A percentile compares a stretch with the other conserved stretches of the same genome.
These are phyloP conservation scores for Aschersonia sp. DNA, from an alignment of 2,329 filamentous ascomycete genomes.

Conservation along the genomic window DNA sequence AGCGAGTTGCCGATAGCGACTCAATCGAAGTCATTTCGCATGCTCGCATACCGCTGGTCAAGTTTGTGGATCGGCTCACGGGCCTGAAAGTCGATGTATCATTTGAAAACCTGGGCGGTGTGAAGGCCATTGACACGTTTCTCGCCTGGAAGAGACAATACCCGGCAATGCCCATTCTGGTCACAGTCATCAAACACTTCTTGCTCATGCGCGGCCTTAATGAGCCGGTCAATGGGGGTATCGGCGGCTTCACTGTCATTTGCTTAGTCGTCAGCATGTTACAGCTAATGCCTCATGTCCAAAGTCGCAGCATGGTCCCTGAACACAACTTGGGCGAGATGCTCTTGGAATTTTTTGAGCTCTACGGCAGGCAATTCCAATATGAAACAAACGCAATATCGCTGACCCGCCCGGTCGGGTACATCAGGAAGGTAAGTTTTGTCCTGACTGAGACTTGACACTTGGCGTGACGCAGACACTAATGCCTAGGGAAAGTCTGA, in stretches of 20 bases:
- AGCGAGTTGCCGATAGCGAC: conserved; percentile 40
- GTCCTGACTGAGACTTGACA: neutral
- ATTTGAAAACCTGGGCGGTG: conserved; percentile 79
- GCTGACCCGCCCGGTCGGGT: conserved; percentile 54
- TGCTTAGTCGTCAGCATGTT: conserved; percentile 86
- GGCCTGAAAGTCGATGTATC: conserved; percentile 82
- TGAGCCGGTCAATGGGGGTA: conserved; percentile 79
- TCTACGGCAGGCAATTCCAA: conserved; percentile 77
- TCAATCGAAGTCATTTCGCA: conserved; percentile 54
- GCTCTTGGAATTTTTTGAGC: conserved; percentile 75
- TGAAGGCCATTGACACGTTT: conserved; percentile 71
- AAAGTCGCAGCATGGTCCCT: conserved; percentile 42
- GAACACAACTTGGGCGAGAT: conserved; percentile 64
- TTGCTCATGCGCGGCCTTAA: conserved; percentile 80
- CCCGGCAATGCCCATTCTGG: conserved; percentile 74
- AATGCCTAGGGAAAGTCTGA: conserved; percentile 19
- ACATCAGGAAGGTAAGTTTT: conserved; percentile 59
- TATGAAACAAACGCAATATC: conserved; percentile 56
- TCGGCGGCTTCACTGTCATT: conserved; percentile 88
- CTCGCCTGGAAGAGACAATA: conserved; percentile 63
- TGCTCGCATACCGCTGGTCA: conserved; percentile 84
- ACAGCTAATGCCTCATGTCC: conserved; percentile 61
- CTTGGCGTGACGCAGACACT: neutral
- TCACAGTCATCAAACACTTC: conserved; percentile 85
- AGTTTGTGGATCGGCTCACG: conserved; percentile 69